phyloP scores from a whole-genome alignment of 2,329 filamentous ascomycete species.

The Penicillium corylophilum region DNA sequence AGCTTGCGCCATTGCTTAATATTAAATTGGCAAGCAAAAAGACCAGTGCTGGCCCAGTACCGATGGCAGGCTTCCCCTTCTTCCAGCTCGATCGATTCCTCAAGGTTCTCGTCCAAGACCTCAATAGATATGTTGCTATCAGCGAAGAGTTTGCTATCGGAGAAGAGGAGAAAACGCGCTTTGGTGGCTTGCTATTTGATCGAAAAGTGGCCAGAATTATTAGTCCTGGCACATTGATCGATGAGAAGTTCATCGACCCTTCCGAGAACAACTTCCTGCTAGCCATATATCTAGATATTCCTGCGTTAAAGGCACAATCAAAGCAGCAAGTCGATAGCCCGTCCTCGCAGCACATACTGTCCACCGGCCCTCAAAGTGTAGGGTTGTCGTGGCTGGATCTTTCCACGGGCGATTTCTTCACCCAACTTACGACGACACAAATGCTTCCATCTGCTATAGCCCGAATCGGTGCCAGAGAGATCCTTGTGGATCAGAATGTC shows the following conservation, averaged over 20 bases:
- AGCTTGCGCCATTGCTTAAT: constrained; percentile 80
- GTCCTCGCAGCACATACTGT: constrained; percentile 29
- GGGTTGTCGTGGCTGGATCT: constrained; percentile 93
- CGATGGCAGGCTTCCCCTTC: constrained; percentile 95
- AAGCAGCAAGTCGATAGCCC: constrained; percentile 21
- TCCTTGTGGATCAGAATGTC: constrained; percentile 70
- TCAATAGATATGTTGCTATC: constrained; percentile 87
- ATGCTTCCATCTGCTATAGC: constrained; percentile 78
- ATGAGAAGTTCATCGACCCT: constrained; percentile 95
- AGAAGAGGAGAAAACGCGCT: constrained; percentile 66
- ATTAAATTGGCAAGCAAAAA: constrained; percentile 82
- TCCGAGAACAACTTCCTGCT: constrained; percentile 92
- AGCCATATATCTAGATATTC: constrained; percentile 63
- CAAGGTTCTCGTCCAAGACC: constrained; percentile 87
- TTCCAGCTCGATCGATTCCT: constrained; percentile 90
- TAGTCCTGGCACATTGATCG: constrained; percentile 91
- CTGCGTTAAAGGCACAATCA: constrained; percentile 18
- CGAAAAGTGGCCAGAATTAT: constrained; percentile 82
- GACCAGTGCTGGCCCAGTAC: constrained; percentile 72
- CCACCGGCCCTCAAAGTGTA: constrained; percentile 48
- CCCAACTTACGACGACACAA: constrained; percentile 69
- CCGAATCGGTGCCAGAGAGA: constrained; percentile 78
- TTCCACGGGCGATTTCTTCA: constrained; percentile 92
- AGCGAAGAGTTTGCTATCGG: constrained; percentile 87
- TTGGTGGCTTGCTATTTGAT: constrained; percentile 78